Evolutionary conservation across 2,329 filamentous ascomycete species (phyloP), one percentile per base, ranked within the genome.

Genomic region (Xylariaceae sp.): DNA sequence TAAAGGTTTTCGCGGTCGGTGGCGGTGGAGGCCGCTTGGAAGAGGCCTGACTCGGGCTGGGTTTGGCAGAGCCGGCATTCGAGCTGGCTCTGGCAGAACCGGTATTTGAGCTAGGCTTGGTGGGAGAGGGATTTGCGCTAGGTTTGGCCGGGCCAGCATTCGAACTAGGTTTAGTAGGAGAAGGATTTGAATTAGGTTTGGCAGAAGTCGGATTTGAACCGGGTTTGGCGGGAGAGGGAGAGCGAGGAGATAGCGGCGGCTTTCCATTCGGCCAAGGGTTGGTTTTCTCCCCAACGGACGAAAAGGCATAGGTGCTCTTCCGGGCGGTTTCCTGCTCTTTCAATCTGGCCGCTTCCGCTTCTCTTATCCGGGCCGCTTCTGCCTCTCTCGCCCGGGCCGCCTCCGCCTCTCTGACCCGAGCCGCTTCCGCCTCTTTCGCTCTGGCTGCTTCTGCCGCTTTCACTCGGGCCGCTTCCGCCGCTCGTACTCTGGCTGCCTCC

Each of bases 241-340:
- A 65, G 37, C 72, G 70, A 41, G 72, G 66, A 16, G 76, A 78
- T 52, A 14, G 3, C 14, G 32, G 32, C 32, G 79, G 85, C 61
- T 79, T 81, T 63, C 81, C 85, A 66, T 81, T 85, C 5, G 87
- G 87, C 82, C 88, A 90, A 64, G 86, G 86, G 72, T 85, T 89
- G 48, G 81, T 87, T 73, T 81, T 86, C 72, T 90, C 88, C 48
- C 88, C 88, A 20, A 87, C 82, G 29, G 84, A 81, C 52, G 82
- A 85, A 73, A 77, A 88, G 54, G 85, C 85, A 66, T 88, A 88
- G n/a, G 79, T 78, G 62, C 77, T 80, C 58, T 78, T 77, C 59
- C 80, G 76, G 44, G 65, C 70, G 7, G 69, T 70, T 53, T 72
- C 70, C 51, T 68, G 68, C 57, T 66, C 57, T 60, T 61, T 65